These are phyloP conservation scores for Oxytropis ochrocephala DNA, from an alignment of 306 rosid species.

Conservation along the genomic window DNA sequence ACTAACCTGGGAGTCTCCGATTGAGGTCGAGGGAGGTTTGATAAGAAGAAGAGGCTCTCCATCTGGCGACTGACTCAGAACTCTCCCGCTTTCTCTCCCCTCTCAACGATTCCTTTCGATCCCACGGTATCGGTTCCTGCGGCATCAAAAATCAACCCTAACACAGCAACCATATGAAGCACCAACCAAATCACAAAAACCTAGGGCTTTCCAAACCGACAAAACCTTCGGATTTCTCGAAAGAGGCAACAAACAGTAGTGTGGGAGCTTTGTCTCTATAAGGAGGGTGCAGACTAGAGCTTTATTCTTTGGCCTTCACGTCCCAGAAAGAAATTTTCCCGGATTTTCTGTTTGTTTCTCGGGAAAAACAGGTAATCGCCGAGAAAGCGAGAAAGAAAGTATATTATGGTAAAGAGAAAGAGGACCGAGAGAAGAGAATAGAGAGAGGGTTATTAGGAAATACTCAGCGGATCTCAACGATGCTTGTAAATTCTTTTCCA, in stretches of 20 bases:
- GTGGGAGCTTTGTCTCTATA: background rate
- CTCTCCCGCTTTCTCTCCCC: conserved; percentile 97
- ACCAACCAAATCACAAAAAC: background rate
- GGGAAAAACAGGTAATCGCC: background rate
- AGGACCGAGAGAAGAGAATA: background rate
- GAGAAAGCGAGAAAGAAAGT: background rate
- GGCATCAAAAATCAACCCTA: conserved; percentile 80
- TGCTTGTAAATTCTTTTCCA: background rate
- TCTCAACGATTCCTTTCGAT: conserved; percentile 88
- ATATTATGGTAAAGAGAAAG: background rate
- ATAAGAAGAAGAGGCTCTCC: conserved; percentile 76
- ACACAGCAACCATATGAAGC: conserved; percentile 15
- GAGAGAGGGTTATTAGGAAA: background rate
- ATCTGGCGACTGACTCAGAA: conserved; percentile 79
- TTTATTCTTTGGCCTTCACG: background rate
- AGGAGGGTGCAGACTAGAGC: background rate
- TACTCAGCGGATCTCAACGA: conserved; percentile 1
- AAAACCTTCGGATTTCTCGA: background rate
- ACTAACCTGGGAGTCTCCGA: conserved; percentile 68
- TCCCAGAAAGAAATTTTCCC: background rate
- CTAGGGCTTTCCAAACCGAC: background rate
- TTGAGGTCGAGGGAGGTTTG: conserved; percentile 46
- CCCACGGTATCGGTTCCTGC: conserved; percentile 93
- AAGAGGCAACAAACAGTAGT: background rate
- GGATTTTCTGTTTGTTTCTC: background rate